Evolutionary conservation across 2,329 filamentous ascomycete species (phyloP).

Genomic region (Microdochium trichocladiopsis): DNA sequence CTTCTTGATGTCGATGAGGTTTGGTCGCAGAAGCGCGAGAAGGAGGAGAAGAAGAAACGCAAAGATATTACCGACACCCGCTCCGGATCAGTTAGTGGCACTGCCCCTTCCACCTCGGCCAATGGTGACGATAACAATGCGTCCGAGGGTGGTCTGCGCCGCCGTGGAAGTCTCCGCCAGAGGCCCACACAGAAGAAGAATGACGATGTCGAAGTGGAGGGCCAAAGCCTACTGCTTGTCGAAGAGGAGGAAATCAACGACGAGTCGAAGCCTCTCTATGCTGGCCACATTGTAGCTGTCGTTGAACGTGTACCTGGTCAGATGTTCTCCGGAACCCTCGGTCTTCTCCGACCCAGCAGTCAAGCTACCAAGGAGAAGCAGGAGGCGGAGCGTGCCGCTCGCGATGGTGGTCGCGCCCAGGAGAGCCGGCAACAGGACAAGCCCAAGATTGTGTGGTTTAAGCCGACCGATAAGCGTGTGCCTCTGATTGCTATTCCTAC

Average conservation of each 20-base stretch:
- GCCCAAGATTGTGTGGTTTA: slow-evolving; percentile 99
- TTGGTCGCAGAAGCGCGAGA: slow-evolving; percentile 97
- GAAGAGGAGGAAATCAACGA: slow-evolving; percentile 99
- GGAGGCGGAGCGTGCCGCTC: slow-evolving; percentile 87
- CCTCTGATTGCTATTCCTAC: slow-evolving; percentile 97
- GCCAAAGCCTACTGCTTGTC: slow-evolving; percentile 90
- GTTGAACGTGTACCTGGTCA: slow-evolving; percentile 95
- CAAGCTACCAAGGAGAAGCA: slow-evolving; percentile 99
- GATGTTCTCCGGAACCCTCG: slow-evolving; percentile 97
- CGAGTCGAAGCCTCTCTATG: slow-evolving; percentile 94
- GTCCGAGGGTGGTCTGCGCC: slow-evolving; percentile 77
- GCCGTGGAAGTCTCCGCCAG: slow-evolving; percentile 91
- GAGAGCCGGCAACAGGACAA: slow-evolving; percentile 87
- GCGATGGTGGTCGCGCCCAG: slow-evolving; percentile 73
- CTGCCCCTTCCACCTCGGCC: slow-evolving; percentile 54
- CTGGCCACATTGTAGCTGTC: slow-evolving; percentile 93
- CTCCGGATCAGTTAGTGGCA: slow-evolving; percentile 66
- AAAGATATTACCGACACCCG: slow-evolving; percentile 96
- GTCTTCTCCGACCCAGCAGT: slow-evolving; percentile 88
- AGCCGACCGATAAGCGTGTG: slow-evolving; percentile 97
- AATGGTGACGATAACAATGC: slow-evolving; percentile 54
- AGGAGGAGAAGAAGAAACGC: slow-evolving; percentile 99
- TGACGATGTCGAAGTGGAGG: slow-evolving; percentile 97
- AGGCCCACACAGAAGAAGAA: slow-evolving; percentile 99
- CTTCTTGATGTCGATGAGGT: slow-evolving; percentile 97